Percentiles rank a stretch among this genome's conserved stretches.
These are phyloP conservation scores for Fusarium tjaetaba DNA, from an alignment of 2,329 filamentous ascomycete genomes.

Conservation along the genomic window DNA sequence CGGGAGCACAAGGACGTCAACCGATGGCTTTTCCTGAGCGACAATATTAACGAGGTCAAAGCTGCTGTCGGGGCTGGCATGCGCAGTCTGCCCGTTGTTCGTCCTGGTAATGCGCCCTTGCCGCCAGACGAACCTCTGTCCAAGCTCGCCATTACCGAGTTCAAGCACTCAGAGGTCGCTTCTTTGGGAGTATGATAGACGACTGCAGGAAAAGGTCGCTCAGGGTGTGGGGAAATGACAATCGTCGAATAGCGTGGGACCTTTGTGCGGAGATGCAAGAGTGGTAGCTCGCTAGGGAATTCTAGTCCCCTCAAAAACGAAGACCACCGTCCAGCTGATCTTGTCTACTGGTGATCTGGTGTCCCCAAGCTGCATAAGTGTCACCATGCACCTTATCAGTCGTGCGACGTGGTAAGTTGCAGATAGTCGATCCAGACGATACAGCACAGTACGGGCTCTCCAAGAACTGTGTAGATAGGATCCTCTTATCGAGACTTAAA, in stretches of 20 bases:
- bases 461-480: slow-evolving; percentile 22
- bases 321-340: slow-evolving; percentile 40
- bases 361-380: slow-evolving; percentile 36
- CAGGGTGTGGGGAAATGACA: slow-evolving; percentile 31
- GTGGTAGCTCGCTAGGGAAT: slow-evolving; percentile 40
- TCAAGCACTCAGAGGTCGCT: slow-evolving; percentile 43
- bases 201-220: slow-evolving; percentile 33
- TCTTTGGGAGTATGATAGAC: slow-evolving; percentile 32
- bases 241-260: slow-evolving; percentile 34
- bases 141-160: slow-evolving; percentile 49
- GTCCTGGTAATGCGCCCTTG: slow-evolving; percentile 77
- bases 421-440: slow-evolving; percentile 23
- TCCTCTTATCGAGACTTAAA: slow-evolving; percentile 9
- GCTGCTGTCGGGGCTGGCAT: slow-evolving; percentile 72
- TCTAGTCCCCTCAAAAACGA: slow-evolving; percentile 37
- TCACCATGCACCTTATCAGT: slow-evolving; percentile 25
- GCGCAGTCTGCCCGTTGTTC: slow-evolving; percentile 68
- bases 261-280: slow-evolving; percentile 38
- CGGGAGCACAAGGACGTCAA: slow-evolving; percentile 55
- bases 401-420: slow-evolving; percentile 30
- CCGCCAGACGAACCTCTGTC: slow-evolving; percentile 57
- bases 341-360: slow-evolving; percentile 32
- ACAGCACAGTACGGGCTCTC: slow-evolving; percentile 16
- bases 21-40: slow-evolving; percentile 81
- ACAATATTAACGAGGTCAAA: slow-evolving; percentile 77